Conservation (phyloP, 441 rosid genomes). For the Jatropha podagrica region DNA sequence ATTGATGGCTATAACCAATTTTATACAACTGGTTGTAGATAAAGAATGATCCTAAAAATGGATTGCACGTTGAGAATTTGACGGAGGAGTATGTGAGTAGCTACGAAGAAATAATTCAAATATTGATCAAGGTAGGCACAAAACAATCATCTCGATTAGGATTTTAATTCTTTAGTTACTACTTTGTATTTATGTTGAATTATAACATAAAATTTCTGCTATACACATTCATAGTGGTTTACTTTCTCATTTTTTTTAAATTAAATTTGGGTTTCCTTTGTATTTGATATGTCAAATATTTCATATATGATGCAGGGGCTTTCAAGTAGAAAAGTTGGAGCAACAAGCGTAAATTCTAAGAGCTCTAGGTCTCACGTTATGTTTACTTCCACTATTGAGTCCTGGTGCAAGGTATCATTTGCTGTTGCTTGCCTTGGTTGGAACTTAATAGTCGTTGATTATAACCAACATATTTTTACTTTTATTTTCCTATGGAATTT, state of each 20-base stretch:
- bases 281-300: background rate
- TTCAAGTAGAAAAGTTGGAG: constrained; percentile 90
- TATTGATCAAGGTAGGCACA: constrained; percentile 73
- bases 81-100: constrained; percentile 77
- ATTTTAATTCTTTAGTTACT: background rate
- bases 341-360: constrained; percentile 86
- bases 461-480: background rate
- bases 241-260: background rate
- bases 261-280: background rate
- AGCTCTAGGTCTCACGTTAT: constrained; percentile 91
- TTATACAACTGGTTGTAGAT: constrained; percentile 43
- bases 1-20: constrained; percentile 16
- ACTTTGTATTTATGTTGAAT: background rate
- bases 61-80: constrained; percentile 75
- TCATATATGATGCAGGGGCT: constrained; percentile 58
- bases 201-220: constrained; percentile 7
- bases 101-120: constrained; percentile 79
- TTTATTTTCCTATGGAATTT: background rate
- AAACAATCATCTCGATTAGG: background rate
- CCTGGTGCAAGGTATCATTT: constrained; percentile 73
- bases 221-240: constrained; percentile 3
- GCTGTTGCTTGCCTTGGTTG: background rate
- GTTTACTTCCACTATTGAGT: constrained; percentile 59
- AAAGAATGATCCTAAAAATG: constrained; percentile 77
- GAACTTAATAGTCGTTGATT: constrained; percentile 2